Conservation (phyloP, 2,329 filamentous ascomycete species). For the Ciborinia camelliae region DNA sequence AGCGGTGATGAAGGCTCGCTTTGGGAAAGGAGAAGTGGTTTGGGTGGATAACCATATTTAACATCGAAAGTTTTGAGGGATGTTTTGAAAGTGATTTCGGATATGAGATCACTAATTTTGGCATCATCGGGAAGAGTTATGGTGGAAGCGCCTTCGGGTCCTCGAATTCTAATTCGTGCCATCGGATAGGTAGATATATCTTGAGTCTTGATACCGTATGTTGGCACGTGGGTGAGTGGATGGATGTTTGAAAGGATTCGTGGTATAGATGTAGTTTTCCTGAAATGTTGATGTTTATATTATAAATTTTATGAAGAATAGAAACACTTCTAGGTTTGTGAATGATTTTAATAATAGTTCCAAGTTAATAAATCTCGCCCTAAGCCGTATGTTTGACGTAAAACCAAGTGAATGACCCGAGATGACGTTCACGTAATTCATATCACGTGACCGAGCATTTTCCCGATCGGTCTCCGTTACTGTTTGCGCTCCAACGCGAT, state of each 20-base stretch:
- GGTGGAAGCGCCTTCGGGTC: constrained; percentile 68
- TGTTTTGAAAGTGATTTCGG: constrained; percentile 60
- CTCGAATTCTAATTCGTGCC: constrained; percentile 72
- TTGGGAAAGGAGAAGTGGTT: constrained; percentile 60
- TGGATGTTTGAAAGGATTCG: background rate
- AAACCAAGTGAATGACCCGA: background rate
- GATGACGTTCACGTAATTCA: background rate
- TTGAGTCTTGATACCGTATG: constrained; percentile 45
- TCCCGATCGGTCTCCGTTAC: background rate
- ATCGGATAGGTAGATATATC: too few species aligned
- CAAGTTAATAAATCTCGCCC: background rate
- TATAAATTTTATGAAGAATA: too few species aligned
- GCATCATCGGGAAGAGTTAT: constrained; percentile 67
- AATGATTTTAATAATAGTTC: too few species aligned
- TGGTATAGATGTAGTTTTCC: background rate
- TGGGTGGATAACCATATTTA: constrained; percentile 82
- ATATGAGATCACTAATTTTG: constrained; percentile 59
- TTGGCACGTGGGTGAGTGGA: constrained; percentile 9
- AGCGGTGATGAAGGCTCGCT: constrained; percentile 44
- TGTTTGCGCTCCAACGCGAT: constrained; percentile 18
- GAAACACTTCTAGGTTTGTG: too few species aligned
- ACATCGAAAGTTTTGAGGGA: constrained; percentile 65
- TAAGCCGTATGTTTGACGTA: background rate
- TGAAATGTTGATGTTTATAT: too few species aligned
- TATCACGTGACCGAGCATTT: background rate